These are phyloP conservation scores for Rhipidocladum racemiflorum DNA, from an alignment of 176 grass and related monocot genomes.

Conservation along the genomic window DNA sequence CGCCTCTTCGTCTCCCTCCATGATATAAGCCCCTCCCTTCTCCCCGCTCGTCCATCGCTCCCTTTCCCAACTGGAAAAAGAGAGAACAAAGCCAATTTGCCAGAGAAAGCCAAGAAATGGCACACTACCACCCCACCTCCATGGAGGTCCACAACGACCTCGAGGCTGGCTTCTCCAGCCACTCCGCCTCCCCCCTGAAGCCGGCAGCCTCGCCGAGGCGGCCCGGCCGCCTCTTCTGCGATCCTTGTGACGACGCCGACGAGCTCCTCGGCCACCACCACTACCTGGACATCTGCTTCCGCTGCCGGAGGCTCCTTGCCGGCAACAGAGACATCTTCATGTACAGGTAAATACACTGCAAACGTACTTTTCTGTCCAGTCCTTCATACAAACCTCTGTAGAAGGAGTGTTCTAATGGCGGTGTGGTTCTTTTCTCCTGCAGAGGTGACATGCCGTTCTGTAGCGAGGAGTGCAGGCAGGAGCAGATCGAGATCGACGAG, in stretches of 20 bases:
- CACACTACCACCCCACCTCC: constrained; percentile 23
- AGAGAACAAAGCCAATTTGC: background rate
- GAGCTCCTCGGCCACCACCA: constrained; percentile 61
- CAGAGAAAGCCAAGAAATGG: constrained; percentile 23
- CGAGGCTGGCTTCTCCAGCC: constrained; percentile 46
- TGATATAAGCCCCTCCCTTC: constrained; percentile 19
- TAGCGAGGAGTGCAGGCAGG: constrained; percentile 90
- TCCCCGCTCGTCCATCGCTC: background rate
- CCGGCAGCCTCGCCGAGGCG: constrained; percentile 24
- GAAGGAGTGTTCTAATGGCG: constrained; percentile 15
- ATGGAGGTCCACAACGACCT: constrained; percentile 44
- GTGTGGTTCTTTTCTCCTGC: constrained; percentile 3
- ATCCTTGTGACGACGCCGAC: constrained; percentile 40
- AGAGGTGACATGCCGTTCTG: constrained; percentile 95
- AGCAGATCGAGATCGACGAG: constrained; percentile 89
- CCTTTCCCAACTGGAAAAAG: background rate
- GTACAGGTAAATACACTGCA: constrained; percentile 51
- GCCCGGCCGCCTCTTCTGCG: constrained; percentile 53
- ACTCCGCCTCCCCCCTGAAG: constrained; percentile 30
- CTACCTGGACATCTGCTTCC: constrained; percentile 86
- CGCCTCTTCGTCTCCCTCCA: background rate
- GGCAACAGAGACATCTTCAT: constrained; percentile 86
- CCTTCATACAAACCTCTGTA: background rate
- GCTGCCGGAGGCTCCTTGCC: constrained; percentile 65
- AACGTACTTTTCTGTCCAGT: background rate